Evolutionary conservation across 768 basidiomycete species (phyloP).

Genomic region (Pleurotus giganteus): DNA sequence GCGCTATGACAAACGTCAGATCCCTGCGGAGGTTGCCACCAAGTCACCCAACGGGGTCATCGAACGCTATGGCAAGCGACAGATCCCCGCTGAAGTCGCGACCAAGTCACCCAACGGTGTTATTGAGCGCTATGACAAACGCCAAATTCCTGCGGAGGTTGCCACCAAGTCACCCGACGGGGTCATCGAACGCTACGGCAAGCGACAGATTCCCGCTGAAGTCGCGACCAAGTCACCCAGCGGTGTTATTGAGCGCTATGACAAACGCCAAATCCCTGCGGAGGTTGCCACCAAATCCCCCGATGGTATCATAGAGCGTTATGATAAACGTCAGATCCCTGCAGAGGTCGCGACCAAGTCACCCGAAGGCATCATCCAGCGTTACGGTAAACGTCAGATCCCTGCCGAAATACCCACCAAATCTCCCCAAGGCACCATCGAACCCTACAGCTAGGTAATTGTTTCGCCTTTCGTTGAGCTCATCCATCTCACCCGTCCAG

Average conservation of each 20-base stretch:
- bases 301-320: conserved; percentile 28
- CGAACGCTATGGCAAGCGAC: conserved; percentile 23
- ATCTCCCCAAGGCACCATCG: conserved; percentile 26
- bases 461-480: neutral
- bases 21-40: conserved; percentile 25
- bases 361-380: conserved; percentile 13
- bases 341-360: conserved; percentile 10
- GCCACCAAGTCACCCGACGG: conserved; percentile 23
- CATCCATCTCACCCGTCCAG: no score
- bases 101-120: conserved; percentile 21
- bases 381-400: conserved; percentile 19
- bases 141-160: conserved; percentile 28
- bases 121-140: conserved; percentile 20
- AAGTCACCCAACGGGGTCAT: conserved; percentile 20
- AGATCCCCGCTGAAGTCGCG: conserved; percentile 23
- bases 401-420: conserved; percentile 25
- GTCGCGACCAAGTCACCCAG: conserved; percentile 21
- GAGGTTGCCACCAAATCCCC: conserved; percentile 32
- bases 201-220: conserved; percentile 29
- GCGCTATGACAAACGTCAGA: conserved; percentile 22
- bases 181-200: conserved; percentile 18
- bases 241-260: conserved; percentile 18
- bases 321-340: conserved; percentile 16
- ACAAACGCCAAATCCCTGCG: conserved; percentile 16
- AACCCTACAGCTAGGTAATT: conserved; percentile 19